Conservation (phyloP, 2,329 filamentous ascomycete genomes). For the Colletotrichum lindemuthianum region DNA sequence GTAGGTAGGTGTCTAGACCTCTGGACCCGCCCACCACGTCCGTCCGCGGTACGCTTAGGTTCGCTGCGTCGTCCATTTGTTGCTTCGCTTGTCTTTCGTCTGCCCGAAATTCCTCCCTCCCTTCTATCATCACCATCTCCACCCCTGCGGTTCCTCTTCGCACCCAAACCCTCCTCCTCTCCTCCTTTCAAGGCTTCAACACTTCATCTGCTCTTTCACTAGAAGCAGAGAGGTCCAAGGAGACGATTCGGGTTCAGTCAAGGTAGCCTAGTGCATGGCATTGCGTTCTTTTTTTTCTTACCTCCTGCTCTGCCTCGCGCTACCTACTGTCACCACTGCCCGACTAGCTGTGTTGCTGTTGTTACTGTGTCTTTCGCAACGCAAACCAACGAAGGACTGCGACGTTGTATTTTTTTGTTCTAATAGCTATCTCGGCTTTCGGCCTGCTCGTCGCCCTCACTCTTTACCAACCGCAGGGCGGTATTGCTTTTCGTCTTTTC, state of each 20-base stretch:
- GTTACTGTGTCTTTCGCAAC: conserved; percentile 7
- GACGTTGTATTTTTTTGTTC: conserved; percentile 31
- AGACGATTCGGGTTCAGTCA: conserved; percentile 29
- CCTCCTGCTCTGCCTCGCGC: conserved; percentile 14
- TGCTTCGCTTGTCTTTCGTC: conserved; percentile 15
- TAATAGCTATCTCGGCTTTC: conserved; percentile 32
- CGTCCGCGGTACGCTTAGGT: neutral
- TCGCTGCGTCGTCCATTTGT: neutral
- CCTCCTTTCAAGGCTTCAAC: conserved; percentile 28
- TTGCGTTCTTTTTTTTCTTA: conserved; percentile 14
- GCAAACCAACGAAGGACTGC: neutral
- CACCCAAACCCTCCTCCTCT: conserved; percentile 33
- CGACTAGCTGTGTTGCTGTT: conserved; percentile 28
- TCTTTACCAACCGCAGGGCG: conserved; percentile 35
- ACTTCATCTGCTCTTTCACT: conserved; percentile 38
- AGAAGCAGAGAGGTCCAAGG: conserved; percentile 37
- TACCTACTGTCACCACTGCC: conserved; percentile 1
- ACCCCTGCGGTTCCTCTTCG: conserved; percentile 32
- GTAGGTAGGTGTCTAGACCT: conserved; percentile 1
- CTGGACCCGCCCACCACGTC: conserved; percentile 8
- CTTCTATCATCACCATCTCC: conserved; percentile 37
- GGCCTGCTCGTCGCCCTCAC: conserved; percentile 33
- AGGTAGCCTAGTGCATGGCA: conserved; percentile 13
- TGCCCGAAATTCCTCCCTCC: conserved; percentile 33
- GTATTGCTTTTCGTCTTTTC: conserved; percentile 35